Conservation (phyloP, 257 asterid genomes). For the Primulina huaijiensis region DNA sequence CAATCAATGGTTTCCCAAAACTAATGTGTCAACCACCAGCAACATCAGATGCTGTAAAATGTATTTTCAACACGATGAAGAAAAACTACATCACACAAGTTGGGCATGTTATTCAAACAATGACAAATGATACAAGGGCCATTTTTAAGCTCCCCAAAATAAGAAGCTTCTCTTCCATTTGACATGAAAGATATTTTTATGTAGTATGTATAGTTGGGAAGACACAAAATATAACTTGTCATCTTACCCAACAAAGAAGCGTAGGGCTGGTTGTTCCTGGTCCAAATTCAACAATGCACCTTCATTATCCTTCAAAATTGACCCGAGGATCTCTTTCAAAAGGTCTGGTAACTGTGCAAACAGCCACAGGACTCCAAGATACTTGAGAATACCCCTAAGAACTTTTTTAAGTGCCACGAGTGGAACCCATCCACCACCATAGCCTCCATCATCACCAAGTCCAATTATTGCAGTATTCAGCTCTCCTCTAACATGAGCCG, state of each 20-base stretch:
- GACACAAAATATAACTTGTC: constrained; percentile 5
- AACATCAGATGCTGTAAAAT: not conserved
- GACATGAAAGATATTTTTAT: not conserved
- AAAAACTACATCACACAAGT: not conserved
- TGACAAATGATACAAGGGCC: constrained; percentile 1
- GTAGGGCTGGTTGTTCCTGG: constrained; percentile 99
- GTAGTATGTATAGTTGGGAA: not conserved
- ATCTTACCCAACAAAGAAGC: constrained; percentile 96
- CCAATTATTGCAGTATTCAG: constrained; percentile 97
- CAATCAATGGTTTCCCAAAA: not conserved
- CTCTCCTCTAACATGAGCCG: constrained; percentile 96
- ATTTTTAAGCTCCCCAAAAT: not conserved
- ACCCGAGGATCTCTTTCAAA: constrained; percentile 91
- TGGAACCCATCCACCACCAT: constrained; percentile 99
- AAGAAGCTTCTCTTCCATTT: not conserved
- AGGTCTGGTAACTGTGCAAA: constrained; percentile 98
- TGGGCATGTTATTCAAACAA: not conserved
- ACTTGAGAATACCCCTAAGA: constrained; percentile 92
- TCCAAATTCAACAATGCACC: constrained; percentile 95
- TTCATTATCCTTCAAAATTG: constrained; percentile 94
- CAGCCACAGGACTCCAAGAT: constrained; percentile 98
- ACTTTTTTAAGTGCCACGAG: constrained; percentile 96
- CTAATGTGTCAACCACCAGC: not conserved
- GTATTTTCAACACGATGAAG: not conserved
- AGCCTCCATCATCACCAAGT: constrained; percentile 99